These are phyloP conservation scores for Dryas octopetala DNA, from an alignment of 306 rosid species.

Conservation along the genomic window DNA sequence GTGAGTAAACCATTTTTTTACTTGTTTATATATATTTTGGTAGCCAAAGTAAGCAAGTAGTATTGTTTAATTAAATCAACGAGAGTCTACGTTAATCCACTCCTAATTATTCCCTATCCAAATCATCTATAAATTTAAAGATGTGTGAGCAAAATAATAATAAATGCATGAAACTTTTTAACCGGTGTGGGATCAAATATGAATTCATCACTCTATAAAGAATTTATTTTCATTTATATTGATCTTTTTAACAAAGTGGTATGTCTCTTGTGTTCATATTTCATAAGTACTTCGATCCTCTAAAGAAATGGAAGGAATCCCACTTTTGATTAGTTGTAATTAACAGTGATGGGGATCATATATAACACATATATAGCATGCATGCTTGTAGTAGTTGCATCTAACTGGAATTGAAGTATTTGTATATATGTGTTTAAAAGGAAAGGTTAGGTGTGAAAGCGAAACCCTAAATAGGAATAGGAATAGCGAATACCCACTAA, in stretches of 20 bases:
- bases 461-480: conserved; percentile 19
- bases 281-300: too few relatives aligned
- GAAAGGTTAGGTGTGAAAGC: conserved; percentile 21
- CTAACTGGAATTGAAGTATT: neutral
- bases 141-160: too few relatives aligned
- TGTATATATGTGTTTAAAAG: neutral
- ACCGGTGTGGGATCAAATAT: too few relatives aligned
- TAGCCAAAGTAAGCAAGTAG: neutral
- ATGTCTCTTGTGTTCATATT: too few relatives aligned
- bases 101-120: too few relatives aligned
- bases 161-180: too few relatives aligned
- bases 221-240: too few relatives aligned
- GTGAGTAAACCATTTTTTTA: neutral
- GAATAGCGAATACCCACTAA: conserved; percentile 16
- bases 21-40: neutral
- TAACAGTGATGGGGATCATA: neutral
- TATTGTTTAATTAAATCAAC: neutral
- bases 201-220: too few relatives aligned
- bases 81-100: neutral
- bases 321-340: neutral
- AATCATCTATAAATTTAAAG: too few relatives aligned
- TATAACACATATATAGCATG: neutral
- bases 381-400: neutral
- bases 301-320: too few relatives aligned
- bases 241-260: neutral